Base-by-base conservation (phyloP, 2,329 filamentous ascomycete species). In the Aspergillus sp. region DNA sequence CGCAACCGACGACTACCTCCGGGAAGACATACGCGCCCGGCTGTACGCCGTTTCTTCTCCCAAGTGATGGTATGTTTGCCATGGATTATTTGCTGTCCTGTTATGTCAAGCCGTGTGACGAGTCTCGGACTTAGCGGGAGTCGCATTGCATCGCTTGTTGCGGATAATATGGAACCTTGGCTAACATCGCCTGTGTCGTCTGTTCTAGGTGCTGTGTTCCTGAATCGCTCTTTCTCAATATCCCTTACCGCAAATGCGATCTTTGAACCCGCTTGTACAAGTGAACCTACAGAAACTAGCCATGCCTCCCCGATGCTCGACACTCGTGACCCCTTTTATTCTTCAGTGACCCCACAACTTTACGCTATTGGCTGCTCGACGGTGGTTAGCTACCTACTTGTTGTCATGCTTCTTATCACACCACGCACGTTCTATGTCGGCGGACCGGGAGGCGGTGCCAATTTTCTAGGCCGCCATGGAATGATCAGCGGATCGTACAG, bases 351-450 rank as follows among this genome's bases (percentile, higher is more conserved):
- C 49, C 94, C 95, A 14, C 92, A 96, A 76, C 90, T 91, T 69
- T 99, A 97, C 72, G 93, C 93, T 50, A 90, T 98, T 56, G 92
- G 92, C 57, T 91, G 92, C 16, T 92, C 92, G 18, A 98, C 93
- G 0, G 90, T 96, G 57, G 89, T 96, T 53, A 90, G 92, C 52
- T 98, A 96, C 78, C 90, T 96, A 73, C 86, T 98, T 51, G 89
- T 97, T 67, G 91, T 96, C 63, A 96, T 97, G 85, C 87, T 98
- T 42, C 86, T 96, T 71, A 92, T 97, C 68, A 96, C 92, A 0
- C 94, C 94, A n/a, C 87, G 94, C 54, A 96, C 95, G 3, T 96
- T 95, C 74, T 88, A 96, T 63, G 87, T 96, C 59, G 92, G 92
- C 56, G 91, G 92, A 22, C 78, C 82, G 4, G 82, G 82, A 9